Conservation (phyloP, 306 rosid genomes). For the Dryas drummondii region DNA sequence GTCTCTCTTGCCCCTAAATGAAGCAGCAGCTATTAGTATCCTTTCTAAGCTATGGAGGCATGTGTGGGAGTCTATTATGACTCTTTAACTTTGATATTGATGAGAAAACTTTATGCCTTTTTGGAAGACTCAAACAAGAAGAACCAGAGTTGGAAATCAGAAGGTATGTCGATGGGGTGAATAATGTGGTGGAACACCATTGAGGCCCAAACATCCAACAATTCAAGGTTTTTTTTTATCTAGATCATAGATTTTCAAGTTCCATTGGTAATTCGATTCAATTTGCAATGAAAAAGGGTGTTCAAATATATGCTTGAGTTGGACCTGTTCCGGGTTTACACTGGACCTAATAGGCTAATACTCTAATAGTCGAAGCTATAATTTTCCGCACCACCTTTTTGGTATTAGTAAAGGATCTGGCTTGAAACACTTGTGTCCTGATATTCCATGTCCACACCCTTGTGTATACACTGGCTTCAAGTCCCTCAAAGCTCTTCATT, state of each 20-base stretch:
- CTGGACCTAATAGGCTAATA: too few species aligned
- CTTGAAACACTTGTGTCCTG: not conserved
- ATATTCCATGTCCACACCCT: not conserved
- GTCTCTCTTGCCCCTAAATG: not conserved
- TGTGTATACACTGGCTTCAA: not conserved
- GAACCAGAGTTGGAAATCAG: not conserved
- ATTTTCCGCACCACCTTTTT: not conserved
- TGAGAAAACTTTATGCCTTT: not conserved
- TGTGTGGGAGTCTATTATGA: not conserved
- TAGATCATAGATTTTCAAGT: not conserved
- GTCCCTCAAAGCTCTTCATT: not conserved
- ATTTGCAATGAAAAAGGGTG: slow-evolving; percentile 4
- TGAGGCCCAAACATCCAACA: not conserved
- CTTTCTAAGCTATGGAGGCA: slow-evolving; percentile 13
- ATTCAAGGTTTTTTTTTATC: not conserved
- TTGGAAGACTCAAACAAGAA: not conserved
- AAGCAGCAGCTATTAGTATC: not conserved
- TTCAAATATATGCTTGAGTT: not conserved
- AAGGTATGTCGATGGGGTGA: not conserved
- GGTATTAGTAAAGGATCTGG: not conserved
- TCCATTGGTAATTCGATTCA: not conserved
- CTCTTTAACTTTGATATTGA: slow-evolving; percentile 15
- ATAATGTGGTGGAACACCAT: slow-evolving; percentile 3
- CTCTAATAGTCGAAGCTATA: not conserved
- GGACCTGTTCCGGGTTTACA: not conserved